Base-by-base conservation (phyloP, 495 filamentous ascomycete genomes). In the Xylona heveae region DNA sequence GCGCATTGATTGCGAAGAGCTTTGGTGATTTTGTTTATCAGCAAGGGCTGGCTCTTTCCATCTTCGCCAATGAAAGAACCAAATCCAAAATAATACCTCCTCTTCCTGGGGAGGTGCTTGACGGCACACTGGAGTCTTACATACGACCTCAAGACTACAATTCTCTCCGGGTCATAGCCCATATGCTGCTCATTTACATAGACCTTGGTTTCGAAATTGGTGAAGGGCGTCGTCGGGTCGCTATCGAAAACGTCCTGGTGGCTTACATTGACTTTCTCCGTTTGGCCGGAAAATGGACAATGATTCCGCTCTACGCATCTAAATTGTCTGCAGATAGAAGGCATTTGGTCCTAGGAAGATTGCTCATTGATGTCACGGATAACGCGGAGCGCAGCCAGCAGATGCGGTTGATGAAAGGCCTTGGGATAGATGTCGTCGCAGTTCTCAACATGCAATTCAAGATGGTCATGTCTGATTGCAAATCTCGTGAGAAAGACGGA, bases 231-330 rank as follows among this genome's bases (percentile, higher is more conserved):
- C 50, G 54, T 36, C 33, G 48, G 49, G 25, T 54, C 50, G 5
- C 25, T 23, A 50, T 62, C 33, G 74, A 84, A 40, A 68, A 71
- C 42, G 55, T 77, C n/a, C 62, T 88, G 37, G 62, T 78, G 1
- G 72, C 67, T 10, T 94, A 95, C 45, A 72, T 91, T 35, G 68
- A 78, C 39, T 73, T 74, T 36, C 60, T 95, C 8, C 64, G 74
- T 18, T 52, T 72, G 22, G 62, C 64, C 19, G 65, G 70, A 6
- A 62, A 88, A 28, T 64, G 73, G 26, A 68, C 81, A 29, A 50
- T 84, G 24, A 71, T 90, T 32, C 84, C 85, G 3, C 57, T 85
- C 2, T 99, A 99, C 51, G 83, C 76, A 23, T 74, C 79, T 17
- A 70, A 76, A 41, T 58, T 97, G 2, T 62, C 65, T 5, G 51